phyloP scores from a whole-genome alignment of 768 basidiomycete genomes.

The Trametes cingulata region DNA sequence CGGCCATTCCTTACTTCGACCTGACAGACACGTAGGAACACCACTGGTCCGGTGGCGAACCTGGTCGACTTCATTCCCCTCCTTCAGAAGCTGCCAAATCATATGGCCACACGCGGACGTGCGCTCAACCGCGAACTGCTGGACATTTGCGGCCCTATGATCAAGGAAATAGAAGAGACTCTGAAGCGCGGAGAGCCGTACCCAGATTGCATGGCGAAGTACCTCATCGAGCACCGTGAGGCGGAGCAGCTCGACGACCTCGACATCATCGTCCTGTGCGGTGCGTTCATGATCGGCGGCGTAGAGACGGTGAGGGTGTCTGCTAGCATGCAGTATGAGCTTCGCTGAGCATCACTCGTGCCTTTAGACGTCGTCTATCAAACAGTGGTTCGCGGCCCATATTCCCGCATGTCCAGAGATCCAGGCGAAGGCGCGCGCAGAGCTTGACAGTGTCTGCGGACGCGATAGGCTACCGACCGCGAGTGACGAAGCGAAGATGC shows the following conservation, averaged over 20 bases:
- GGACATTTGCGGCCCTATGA: slow-evolving; percentile 41
- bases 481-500: slow-evolving; percentile 27
- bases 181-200: slow-evolving; percentile 40
- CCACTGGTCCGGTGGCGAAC: slow-evolving; percentile 47
- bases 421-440: slow-evolving; percentile 30
- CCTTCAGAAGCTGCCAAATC: slow-evolving; percentile 43
- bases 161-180: slow-evolving; percentile 38
- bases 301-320: slow-evolving; percentile 39
- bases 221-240: slow-evolving; percentile 29
- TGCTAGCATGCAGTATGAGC: background rate
- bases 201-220: slow-evolving; percentile 46
- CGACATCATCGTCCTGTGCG: slow-evolving; percentile 44
- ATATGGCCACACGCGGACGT: slow-evolving; percentile 39
- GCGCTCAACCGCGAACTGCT: slow-evolving; percentile 42
- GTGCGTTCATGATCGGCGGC: slow-evolving; percentile 47
- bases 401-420: slow-evolving; percentile 27
- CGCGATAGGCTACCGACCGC: slow-evolving; percentile 25
- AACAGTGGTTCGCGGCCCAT: slow-evolving; percentile 34
- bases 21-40: slow-evolving; percentile 32
- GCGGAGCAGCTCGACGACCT: slow-evolving; percentile 38
- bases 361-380: slow-evolving; percentile 35
- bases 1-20: background rate
- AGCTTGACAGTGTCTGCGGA: slow-evolving; percentile 30
- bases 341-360: too few relatives aligned
- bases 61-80: slow-evolving; percentile 45